Conservation (phyloP, 805 yeast species). For the Candida montana region DNA sequence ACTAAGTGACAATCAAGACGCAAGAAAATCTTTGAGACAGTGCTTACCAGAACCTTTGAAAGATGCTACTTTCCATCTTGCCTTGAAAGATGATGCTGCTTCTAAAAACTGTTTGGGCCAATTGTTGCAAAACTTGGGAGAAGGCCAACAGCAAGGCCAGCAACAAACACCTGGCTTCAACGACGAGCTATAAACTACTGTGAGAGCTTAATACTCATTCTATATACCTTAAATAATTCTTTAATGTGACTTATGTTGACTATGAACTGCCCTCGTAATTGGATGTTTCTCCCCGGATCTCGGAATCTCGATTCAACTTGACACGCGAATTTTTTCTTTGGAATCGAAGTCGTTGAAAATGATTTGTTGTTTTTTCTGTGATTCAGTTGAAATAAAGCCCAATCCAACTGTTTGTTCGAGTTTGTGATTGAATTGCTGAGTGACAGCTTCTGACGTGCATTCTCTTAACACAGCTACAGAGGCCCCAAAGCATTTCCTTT, state of each 20-base stretch:
- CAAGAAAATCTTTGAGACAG: slow-evolving; percentile 77
- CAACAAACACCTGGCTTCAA: not conserved
- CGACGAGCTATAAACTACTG: not conserved
- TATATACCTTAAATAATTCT: too few species aligned
- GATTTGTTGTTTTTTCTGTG: not conserved
- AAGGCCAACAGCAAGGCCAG: slow-evolving; percentile 11
- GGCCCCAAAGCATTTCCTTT: not conserved
- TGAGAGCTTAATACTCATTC: not conserved
- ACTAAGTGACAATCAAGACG: slow-evolving; percentile 83
- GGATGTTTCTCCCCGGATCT: too few species aligned
- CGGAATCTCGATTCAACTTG: too few species aligned
- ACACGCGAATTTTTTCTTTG: not conserved
- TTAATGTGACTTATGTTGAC: too few species aligned
- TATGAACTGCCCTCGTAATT: too few species aligned
- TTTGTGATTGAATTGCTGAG: not conserved
- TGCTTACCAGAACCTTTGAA: slow-evolving; percentile 83
- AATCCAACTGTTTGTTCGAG: too few species aligned
- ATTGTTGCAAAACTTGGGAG: slow-evolving; percentile 61
- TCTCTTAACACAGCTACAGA: not conserved
- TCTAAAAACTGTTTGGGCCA: slow-evolving; percentile 86
- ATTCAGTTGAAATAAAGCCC: not conserved
- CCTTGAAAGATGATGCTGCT: slow-evolving; percentile 79
- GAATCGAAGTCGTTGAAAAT: not conserved
- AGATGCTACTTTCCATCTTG: slow-evolving; percentile 77
- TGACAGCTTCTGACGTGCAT: not conserved